A percentile compares a stretch with the other conserved stretches of the same genome.
Evolutionary conservation across 768 basidiomycete genomes (phyloP).

Genomic region (Mycena vulgaris): DNA sequence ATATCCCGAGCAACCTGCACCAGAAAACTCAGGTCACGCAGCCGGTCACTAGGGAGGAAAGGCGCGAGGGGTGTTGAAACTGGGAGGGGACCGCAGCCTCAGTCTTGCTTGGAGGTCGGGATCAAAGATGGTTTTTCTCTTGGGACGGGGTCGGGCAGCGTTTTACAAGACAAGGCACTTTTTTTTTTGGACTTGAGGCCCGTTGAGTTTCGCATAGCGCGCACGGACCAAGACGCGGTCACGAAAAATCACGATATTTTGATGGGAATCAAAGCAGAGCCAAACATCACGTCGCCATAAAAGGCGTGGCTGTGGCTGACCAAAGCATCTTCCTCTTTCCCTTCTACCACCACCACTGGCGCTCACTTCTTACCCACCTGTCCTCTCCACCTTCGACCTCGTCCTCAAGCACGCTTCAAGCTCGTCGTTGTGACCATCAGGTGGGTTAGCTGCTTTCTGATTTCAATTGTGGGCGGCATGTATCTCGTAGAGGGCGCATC

Average conservation of each 20-base stretch:
- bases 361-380: neutral
- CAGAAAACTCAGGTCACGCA: too few species aligned
- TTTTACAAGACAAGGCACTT: too few species aligned
- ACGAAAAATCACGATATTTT: neutral
- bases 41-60: too few species aligned
- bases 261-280: neutral
- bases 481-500: neutral
- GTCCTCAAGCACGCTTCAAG: neutral
- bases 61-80: too few species aligned
- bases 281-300: neutral
- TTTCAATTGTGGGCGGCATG: conserved; percentile 7
- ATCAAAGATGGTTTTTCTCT: too few species aligned
- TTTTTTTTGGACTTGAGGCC: too few species aligned
- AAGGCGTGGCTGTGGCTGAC: neutral
- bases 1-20: too few species aligned
- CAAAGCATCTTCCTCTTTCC: neutral
- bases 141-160: too few species aligned
- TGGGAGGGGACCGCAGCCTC: too few species aligned
- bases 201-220: too few species aligned
- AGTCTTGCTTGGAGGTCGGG: too few species aligned
- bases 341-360: neutral
- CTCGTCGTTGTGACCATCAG: too few species aligned
- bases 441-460: conserved; percentile 3
- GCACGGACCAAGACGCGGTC: neutral
- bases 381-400: neutral